Base-by-base conservation (phyloP, 1,139 yeast genomes). In the Kodamaea plutei region DNA sequence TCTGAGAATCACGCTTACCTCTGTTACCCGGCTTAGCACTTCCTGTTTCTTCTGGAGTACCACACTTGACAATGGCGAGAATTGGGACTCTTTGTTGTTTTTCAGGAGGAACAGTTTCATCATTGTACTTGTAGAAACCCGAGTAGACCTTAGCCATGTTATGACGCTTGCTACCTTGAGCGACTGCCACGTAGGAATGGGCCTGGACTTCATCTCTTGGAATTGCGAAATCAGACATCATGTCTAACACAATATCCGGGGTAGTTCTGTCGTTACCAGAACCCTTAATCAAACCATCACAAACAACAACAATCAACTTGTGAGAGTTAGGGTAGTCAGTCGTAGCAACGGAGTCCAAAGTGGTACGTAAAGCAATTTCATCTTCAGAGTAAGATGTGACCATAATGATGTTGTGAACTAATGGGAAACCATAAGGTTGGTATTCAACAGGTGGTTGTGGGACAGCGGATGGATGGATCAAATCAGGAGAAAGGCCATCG, bases 1-100 rank as follows among this genome's bases (percentile, higher is more conserved):
- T 81, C 58, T 91, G 98, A 15, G 96, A 87, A 58, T 91, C 98
- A 62, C 98, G 84, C 58, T 91, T 91, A 61, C 98, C 98, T 67
- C 98, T 79, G 58, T 91, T 91, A 48, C 98, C 98, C 8, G 97
- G 96, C 52, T 91, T 91, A n/a, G 93, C 70, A 5, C 80, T 63
- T 13, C 63, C 59, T 12, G 77, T 79, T 55, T 91, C 98, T 21
- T 75, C 82, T 5, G 91, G 88, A 0, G 96, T 84, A 41, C 98
- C 98, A 59, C 96, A 87, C 57, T 91, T 91, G 26, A 87, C 95
- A 47, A 91, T 68, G 15, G 82, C 66, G 16, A 91, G 53, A 49
- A 91, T 69, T 1, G 98, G 97, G 20, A 85, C 88, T 44, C 93
- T 73, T 58, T 88, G 96, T 56, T 89, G 96, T 43, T 82, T 82